Conservation (phyloP, 371 early-diverging fungal species). For the Chytridium lagenaria region DNA sequence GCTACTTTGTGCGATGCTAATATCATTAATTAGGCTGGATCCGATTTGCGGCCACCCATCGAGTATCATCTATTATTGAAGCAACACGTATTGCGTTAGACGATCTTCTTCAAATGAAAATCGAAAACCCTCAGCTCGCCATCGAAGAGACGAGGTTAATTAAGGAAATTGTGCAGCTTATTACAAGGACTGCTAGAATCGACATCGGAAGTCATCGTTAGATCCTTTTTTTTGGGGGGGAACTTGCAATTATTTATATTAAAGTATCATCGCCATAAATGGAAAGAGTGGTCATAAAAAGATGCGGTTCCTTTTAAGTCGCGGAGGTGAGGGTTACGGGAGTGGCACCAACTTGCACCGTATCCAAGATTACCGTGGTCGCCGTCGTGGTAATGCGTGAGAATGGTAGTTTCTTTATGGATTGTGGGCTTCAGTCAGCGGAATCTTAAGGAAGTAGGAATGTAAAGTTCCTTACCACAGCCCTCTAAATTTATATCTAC, state of each 20-base stretch:
- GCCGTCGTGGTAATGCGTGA: constrained; percentile 42
- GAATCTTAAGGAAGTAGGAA: too few relatives aligned
- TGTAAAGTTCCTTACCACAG: too few relatives aligned
- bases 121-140: constrained; percentile 42
- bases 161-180: constrained; percentile 32
- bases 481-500: constrained; percentile 49
- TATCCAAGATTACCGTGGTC: constrained; percentile 88
- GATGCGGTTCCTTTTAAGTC: constrained; percentile 84
- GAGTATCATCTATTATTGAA: constrained; percentile 38
- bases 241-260: too few relatives aligned
- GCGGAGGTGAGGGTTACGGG: constrained; percentile 7
- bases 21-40: constrained; percentile 41
- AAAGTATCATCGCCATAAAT: constrained; percentile 72
- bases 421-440: too few relatives aligned
- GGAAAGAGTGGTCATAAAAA: constrained; percentile 90
- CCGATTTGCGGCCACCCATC: constrained; percentile 35
- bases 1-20: not conserved
- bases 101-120: constrained; percentile 47
- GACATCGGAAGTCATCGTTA: not conserved
- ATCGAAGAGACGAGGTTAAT: constrained; percentile 33
- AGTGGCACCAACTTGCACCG: constrained; percentile 88
- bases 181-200: constrained; percentile 19
- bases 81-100: constrained; percentile 46
- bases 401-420: not conserved
- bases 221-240: too few relatives aligned